These are phyloP conservation scores for Colletotrichum noveboracense DNA, from an alignment of 2,329 filamentous ascomycete genomes.

Conservation along the genomic window DNA sequence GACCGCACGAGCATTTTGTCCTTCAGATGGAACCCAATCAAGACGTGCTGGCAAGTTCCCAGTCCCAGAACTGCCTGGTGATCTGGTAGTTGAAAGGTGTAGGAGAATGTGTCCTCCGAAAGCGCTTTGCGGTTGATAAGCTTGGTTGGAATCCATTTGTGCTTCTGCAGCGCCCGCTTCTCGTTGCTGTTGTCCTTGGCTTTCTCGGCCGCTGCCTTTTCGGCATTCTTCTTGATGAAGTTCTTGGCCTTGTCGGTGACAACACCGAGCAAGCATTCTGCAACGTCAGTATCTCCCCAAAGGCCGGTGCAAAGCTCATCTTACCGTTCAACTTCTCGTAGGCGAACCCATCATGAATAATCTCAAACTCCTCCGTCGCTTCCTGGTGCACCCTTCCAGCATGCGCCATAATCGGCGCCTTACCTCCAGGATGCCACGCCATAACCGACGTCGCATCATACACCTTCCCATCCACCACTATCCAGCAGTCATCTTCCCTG, in stretches of 20 bases:
- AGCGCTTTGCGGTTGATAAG: slow-evolving; percentile 40
- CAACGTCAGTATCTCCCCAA: not conserved
- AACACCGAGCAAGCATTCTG: slow-evolving; percentile 54
- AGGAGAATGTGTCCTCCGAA: slow-evolving; percentile 48
- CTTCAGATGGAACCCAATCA: slow-evolving; percentile 56
- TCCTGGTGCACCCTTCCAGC: slow-evolving; percentile 54
- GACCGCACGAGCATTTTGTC: slow-evolving; percentile 55
- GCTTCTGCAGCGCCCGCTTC: slow-evolving; percentile 43
- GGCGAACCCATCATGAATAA: slow-evolving; percentile 56
- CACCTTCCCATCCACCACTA: slow-evolving; percentile 56
- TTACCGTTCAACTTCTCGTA: slow-evolving; percentile 51
- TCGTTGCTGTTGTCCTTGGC: slow-evolving; percentile 29
- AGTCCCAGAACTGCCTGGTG: slow-evolving; percentile 47
- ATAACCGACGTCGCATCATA: slow-evolving; percentile 54
- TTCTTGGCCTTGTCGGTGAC: slow-evolving; percentile 53
- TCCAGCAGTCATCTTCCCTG: slow-evolving; percentile 54
- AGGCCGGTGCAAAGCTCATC: not conserved
- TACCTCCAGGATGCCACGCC: slow-evolving; percentile 54
- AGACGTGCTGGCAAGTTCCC: slow-evolving; percentile 56
- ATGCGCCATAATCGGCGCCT: slow-evolving; percentile 51
- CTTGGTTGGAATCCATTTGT: slow-evolving; percentile 51
- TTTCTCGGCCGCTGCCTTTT: slow-evolving; percentile 42
- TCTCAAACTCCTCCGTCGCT: slow-evolving; percentile 53
- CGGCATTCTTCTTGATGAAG: slow-evolving; percentile 49
- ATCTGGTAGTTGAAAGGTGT: slow-evolving; percentile 51